Base-by-base conservation (phyloP, 2,329 filamentous ascomycete genomes). In the Dothideomycetes sp. region DNA sequence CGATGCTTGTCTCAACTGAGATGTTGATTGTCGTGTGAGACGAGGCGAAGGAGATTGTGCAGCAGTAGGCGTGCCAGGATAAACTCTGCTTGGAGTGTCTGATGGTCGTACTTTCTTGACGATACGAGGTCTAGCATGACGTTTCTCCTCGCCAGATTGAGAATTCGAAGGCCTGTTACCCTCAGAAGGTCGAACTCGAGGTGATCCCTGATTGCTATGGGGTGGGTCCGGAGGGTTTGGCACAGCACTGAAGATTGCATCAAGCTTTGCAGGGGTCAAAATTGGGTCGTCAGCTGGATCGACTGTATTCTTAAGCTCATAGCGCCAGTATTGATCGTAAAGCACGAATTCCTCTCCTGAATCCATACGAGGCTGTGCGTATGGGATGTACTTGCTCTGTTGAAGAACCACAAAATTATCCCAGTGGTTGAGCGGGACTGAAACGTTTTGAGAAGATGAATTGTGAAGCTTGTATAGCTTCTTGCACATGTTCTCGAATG, bases 401-500 rank as follows among this genome's bases (percentile, higher is more conserved):
- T 41, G 30, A 13, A 28, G 13, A 17, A 33, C 23, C 22, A 41
- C 30, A 33, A 33, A 41, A 9, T 20, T 22, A 17, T 41, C 37
- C 37, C 37, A 41, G 3, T 27, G 16, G 17, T 22, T 6, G 8
- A 7, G 9, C 8, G 37, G n/a, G 4, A 41, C 15, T n/a, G n/a
- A n/a, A n/a, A n/a, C n/a, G n/a, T n/a, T n/a, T n/a, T n/a, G n/a
- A 16, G 15, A n/a, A 4, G 28, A 32, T 20, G 37, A 33, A 2
- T 10, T 22, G 11, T 28, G 37, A 4, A 41, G 12, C 4, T 10
- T 22, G 11, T 28, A 30, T 4, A 41, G 12, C 4, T 22, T 28
- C 30, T 29, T 41, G 37, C 37, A 41, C n/a, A 33, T 16, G 5
- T 15, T 41, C n/a, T 20, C 30, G 20, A 41, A 41, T 7, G 37